These are phyloP conservation scores for Pseudophaeomoniella oleicola DNA, from an alignment of 2,329 filamentous ascomycete genomes.

Conservation along the genomic window DNA sequence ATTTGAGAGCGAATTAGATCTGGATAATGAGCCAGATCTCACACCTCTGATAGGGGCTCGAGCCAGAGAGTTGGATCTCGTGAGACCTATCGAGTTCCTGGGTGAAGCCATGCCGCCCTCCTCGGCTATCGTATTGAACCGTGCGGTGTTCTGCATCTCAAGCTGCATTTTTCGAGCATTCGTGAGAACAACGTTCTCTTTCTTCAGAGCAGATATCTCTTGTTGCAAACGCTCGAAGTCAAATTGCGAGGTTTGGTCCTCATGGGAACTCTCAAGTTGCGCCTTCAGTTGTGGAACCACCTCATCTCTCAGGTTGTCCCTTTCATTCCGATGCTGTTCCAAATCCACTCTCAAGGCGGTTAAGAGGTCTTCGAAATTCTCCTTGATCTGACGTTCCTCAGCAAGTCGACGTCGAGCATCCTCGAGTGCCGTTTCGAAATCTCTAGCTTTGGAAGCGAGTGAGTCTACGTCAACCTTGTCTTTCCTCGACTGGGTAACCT, in stretches of 20 bases:
- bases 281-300: constrained; percentile 65
- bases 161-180: constrained; percentile 34
- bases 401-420: constrained; percentile 66
- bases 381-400: constrained; percentile 76
- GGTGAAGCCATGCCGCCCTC: constrained; percentile 31
- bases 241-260: constrained; percentile 47
- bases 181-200: constrained; percentile 28
- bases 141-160: constrained; percentile 29
- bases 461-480: constrained; percentile 38
- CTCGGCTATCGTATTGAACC: constrained; percentile 48
- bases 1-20: constrained; percentile 39
- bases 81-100: constrained; percentile 38
- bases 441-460: constrained; percentile 47
- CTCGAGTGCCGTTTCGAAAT: constrained; percentile 68
- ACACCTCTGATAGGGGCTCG: constrained; percentile 30
- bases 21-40: constrained; percentile 37
- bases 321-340: constrained; percentile 68
- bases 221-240: constrained; percentile 78
- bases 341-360: constrained; percentile 72
- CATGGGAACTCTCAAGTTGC: constrained; percentile 43
- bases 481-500: constrained; percentile 37
- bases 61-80: constrained; percentile 54
- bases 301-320: constrained; percentile 83
- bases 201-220: constrained; percentile 56
- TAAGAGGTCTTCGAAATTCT: constrained; percentile 86